Evolutionary conservation across 768 basidiomycete species (phyloP), one percentile per base, ranked within the genome.

Genomic region (Boletus vinaceobasis): DNA sequence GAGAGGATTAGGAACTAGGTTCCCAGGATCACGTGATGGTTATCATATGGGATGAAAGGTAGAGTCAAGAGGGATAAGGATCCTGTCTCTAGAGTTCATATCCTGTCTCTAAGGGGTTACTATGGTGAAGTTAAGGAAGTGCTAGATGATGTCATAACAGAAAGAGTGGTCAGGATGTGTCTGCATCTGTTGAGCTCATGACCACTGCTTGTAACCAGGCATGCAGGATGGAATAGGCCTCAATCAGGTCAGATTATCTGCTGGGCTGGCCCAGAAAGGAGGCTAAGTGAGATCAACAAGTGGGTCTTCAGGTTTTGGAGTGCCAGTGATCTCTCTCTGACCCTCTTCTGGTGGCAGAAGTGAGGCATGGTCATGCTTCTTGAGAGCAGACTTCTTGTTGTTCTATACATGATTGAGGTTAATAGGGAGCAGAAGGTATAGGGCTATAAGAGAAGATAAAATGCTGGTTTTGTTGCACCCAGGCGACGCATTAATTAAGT

Each of bases 271-370:
- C 77, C 73, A n/a, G 77, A 77, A 29, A 93, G 80, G 65, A n/a
- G n/a, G n/a, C n/a, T 90, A 93, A n/a, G 70, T 68, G 13, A 84
- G 71, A 62, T 90, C 77, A 7, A 75, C 75, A 17, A 89, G 76
- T 10, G 88, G 87, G 61, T 85, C 82, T 2, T 72, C 70, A 3
- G 91, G 90, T 62, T 90, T 89, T 19, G 90, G 91, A n/a, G n/a
- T n/a, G n/a, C n/a, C n/a, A 0, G 90, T 92, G 15, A 76, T 70
- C 53, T 89, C 84, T 52, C 89, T 80, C 48, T 72, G 69, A 23
- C 70, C 71, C 46, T 77, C 74, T n/a, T 81, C 74, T 4, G 76
- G 56, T 4, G 67, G 64, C 1, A 77, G 67, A 19, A 79, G 70
- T 19, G 68, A 55, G 9, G 63, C 57, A 26, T 74, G 63, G 40